Evolutionary conservation across 768 basidiomycete genomes (phyloP), one percentile per base, ranked within the genome.

Genomic region (Jaapia argillacea): DNA sequence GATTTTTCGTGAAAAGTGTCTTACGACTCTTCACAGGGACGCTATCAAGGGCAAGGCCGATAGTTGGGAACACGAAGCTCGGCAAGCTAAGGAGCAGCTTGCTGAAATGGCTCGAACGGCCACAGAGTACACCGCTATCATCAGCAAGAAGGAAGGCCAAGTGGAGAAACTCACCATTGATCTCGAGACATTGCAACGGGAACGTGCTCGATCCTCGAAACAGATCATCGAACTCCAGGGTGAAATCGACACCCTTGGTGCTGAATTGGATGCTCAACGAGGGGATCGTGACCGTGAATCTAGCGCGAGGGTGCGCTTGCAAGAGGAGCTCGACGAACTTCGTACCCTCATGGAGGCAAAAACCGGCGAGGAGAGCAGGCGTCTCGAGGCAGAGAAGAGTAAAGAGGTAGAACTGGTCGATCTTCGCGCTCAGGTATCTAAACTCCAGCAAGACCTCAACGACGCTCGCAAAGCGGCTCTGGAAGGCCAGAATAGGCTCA

Each of bases 261-360:
- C 71, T 1, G 80, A 91, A 54, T 63, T 83, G 14, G 68, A 69
- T 4, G 72, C 74, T 4, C 77, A 77, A 54, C 77, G 70, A 44
- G 67, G 70, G 24, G 79, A 77, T 39, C 66, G 69, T 31, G 58
- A 81, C 61, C 65, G 72, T 26, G 61, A 65, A 2, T 56, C 63
- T 6, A 51, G 51, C 4, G 63, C 71, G 2, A 77, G 76, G 22
- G 64, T 65, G 22, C 85, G 81, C 53, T 66, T 94, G 2, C 80
- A 88, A 53, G 74, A 70, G 31, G 93, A 96, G 60, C 67, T 96
- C 7, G 92, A 94, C 53, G 84, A 88, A 48, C 69, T 98, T 5
- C 81, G 92, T 5, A 66, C 75, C n/a, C 65, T 86, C 12, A 75
- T 96, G 66, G 80, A 82, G 37, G 85, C 86, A 1, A 96, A 91